phyloP scores from a whole-genome alignment of 768 basidiomycete species.

The Suillus plorans region DNA sequence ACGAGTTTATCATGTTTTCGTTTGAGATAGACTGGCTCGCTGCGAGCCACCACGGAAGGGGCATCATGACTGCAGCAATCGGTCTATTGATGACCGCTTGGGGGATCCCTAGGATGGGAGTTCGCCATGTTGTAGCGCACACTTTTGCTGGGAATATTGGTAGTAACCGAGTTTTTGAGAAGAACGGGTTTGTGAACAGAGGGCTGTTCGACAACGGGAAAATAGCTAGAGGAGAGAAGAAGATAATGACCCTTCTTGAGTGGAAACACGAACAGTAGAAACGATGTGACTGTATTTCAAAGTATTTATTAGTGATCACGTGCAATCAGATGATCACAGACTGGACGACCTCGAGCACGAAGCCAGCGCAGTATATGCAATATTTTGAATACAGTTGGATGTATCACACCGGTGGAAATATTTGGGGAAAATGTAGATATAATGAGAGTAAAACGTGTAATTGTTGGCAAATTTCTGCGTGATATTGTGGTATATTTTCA shows the following conservation, averaged over 20 bases:
- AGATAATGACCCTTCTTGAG: slow-evolving; percentile 36
- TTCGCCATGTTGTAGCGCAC: slow-evolving; percentile 40
- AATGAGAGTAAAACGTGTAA: too few species aligned
- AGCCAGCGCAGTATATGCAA: too few species aligned
- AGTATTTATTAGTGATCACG: neutral
- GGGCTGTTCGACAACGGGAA: slow-evolving; percentile 40
- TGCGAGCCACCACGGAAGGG: slow-evolving; percentile 59
- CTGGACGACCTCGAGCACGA: too few species aligned
- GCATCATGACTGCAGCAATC: slow-evolving; percentile 74
- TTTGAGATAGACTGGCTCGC: slow-evolving; percentile 54
- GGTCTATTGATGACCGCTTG: slow-evolving; percentile 53
- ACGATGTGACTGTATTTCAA: too few species aligned
- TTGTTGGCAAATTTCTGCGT: too few species aligned
- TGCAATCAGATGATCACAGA: neutral
- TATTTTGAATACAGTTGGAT: too few species aligned
- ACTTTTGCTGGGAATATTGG: slow-evolving; percentile 55
- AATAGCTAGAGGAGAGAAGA: slow-evolving; percentile 37
- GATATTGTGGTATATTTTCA: too few species aligned
- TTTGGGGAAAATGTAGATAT: too few species aligned
- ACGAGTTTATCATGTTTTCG: neutral
- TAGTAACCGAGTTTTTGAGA: slow-evolving; percentile 65
- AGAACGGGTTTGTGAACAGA: slow-evolving; percentile 54
- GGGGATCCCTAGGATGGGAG: slow-evolving; percentile 64
- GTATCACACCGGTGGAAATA: too few species aligned
- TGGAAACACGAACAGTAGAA: slow-evolving; percentile 19